Evolutionary conservation across 2,329 filamentous ascomycete genomes (phyloP).

Genomic region (Claviceps fusiformis): DNA sequence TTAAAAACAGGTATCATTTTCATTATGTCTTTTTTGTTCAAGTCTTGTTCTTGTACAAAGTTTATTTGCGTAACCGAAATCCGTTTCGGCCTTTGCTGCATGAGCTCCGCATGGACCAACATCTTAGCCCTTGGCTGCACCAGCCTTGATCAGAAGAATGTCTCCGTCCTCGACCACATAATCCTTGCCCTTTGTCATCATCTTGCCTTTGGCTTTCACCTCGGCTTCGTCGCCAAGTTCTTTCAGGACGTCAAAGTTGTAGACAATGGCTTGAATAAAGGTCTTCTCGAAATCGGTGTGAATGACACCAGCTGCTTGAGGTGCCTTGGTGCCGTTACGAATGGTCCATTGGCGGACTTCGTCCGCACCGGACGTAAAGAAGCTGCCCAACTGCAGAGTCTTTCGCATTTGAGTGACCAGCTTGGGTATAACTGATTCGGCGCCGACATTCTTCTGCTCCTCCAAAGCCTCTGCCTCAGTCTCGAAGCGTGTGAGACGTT

Average conservation of each 20-base stretch:
- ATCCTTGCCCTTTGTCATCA: slow-evolving; percentile 98
- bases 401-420: slow-evolving; percentile 88
- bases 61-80: no score
- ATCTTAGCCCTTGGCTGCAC: slow-evolving; percentile 56
- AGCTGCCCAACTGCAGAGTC: slow-evolving; percentile 76
- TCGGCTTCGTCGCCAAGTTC: slow-evolving; percentile 80
- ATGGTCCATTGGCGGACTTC: slow-evolving; percentile 99
- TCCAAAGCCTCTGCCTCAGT: slow-evolving; percentile 63
- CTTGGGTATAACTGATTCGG: slow-evolving; percentile 84
- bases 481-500: slow-evolving; percentile 71
- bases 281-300: slow-evolving; percentile 99
- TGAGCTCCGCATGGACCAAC: background rate
- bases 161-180: slow-evolving; percentile 81
- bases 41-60: no score
- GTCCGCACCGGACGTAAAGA: slow-evolving; percentile 93
- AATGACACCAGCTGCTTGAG: slow-evolving; percentile 92
- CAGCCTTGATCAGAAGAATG: slow-evolving; percentile 78
- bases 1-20: background rate
- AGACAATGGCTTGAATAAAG: slow-evolving; percentile 92
- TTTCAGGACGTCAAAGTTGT: slow-evolving; percentile 71
- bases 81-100: background rate
- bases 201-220: slow-evolving; percentile 86
- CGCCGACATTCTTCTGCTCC: slow-evolving; percentile 79
- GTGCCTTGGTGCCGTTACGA: slow-evolving; percentile 90
- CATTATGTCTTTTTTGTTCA: background rate